Evolutionary conservation across 164 flowering plant species (phyloP).

Genomic region (Chimonanthus praecox): DNA sequence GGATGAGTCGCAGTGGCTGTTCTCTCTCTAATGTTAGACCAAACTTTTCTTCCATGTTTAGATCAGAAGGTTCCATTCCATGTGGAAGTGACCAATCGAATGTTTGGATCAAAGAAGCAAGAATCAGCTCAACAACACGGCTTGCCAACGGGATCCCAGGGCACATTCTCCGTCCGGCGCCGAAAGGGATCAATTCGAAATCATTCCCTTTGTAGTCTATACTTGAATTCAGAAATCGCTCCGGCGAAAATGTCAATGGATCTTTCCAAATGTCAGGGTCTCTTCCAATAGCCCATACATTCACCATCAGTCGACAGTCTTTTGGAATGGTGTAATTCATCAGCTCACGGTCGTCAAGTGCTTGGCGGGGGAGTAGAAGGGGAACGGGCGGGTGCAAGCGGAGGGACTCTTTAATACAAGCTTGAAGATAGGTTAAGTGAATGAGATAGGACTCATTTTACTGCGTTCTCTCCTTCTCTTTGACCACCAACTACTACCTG

Average conservation of each 20-base stretch:
- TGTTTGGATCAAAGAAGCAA: constrained; percentile 6
- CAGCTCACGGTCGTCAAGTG: background rate
- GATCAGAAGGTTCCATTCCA: constrained; percentile 3
- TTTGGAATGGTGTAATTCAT: constrained; percentile 5
- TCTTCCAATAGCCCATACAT: constrained; percentile 7
- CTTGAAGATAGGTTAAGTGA: constrained; percentile 16
- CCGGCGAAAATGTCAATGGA: constrained; percentile 6
- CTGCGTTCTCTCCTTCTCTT: background rate
- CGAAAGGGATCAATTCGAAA: constrained; percentile 1
- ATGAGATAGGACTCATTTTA: constrained; percentile 5
- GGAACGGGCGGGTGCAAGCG: constrained; percentile 12
- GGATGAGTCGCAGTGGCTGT: constrained; percentile 7
- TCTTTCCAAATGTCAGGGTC: constrained; percentile 12
- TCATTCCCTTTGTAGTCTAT: constrained; percentile 6
- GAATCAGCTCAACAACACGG: background rate
- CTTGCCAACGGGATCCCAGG: constrained; percentile 3
- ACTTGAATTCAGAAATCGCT: background rate
- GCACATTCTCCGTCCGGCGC: constrained; percentile 9
- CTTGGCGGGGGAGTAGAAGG: constrained; percentile 2
- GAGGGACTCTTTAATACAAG: constrained; percentile 15
- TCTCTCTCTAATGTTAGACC: constrained; percentile 5
- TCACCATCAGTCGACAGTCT: background rate
- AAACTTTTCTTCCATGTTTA: constrained; percentile 11
- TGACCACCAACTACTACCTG: background rate
- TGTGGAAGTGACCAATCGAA: constrained; percentile 9